Percentiles rank a stretch among this genome's conserved stretches.
Evolutionary conservation across 805 yeast genomes (phyloP).

Genomic region (Spathaspora girioi): DNA sequence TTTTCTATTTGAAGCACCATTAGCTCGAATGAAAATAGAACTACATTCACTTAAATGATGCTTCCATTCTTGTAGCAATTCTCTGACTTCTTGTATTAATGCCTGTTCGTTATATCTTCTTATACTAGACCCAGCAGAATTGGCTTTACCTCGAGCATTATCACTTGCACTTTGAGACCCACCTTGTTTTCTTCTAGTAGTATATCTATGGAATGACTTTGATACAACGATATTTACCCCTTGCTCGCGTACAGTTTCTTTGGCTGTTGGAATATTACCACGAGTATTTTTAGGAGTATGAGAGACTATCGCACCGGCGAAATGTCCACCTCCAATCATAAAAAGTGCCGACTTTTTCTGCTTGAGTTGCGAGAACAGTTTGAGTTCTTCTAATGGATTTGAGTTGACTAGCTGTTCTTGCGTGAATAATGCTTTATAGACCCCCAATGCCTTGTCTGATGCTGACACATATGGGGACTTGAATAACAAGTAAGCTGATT

Average conservation of each 20-base stretch:
- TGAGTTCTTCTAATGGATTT: constrained; percentile 50
- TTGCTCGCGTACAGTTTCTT: constrained; percentile 52
- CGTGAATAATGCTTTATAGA: constrained; percentile 62
- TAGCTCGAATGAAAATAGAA: constrained; percentile 75
- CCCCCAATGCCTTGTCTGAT: constrained; percentile 51
- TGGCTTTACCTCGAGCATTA: constrained; percentile 90
- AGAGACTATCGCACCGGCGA: constrained; percentile 89
- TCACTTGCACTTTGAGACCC: constrained; percentile 94
- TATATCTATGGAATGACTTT: constrained; percentile 90
- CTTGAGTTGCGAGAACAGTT: constrained; percentile 10
- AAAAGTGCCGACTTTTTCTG: constrained; percentile 65
- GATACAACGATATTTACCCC: constrained; percentile 65
- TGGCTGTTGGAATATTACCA: constrained; percentile 48
- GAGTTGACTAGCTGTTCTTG: constrained; percentile 27
- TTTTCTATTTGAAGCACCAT: constrained; percentile 64
- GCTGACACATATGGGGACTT: constrained; percentile 43
- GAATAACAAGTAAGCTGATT: constrained; percentile 66
- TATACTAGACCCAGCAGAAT: constrained; percentile 89
- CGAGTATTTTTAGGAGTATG: constrained; percentile 57
- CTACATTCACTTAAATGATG: constrained; percentile 56
- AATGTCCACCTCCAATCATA: constrained; percentile 98
- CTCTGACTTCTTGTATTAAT: constrained; percentile 71
- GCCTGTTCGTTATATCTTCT: constrained; percentile 90
- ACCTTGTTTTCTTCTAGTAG: constrained; percentile 96
- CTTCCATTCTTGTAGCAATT: constrained; percentile 64